These are phyloP conservation scores for Pseudovirgaria hyperparasitica DNA, from an alignment of 2,329 filamentous ascomycete species.

Conservation along the genomic window DNA sequence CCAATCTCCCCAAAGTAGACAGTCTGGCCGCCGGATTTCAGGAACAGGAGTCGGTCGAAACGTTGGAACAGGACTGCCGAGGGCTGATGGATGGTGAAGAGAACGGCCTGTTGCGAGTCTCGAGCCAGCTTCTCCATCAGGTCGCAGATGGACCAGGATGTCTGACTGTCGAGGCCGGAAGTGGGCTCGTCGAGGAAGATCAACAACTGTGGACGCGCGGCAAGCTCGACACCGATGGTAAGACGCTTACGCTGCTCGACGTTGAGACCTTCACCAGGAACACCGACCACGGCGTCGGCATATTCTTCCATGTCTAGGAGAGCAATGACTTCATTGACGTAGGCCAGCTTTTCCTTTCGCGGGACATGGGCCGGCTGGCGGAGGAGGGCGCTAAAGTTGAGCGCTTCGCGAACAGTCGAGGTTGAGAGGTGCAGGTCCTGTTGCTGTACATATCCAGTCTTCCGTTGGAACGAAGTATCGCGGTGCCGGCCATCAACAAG, in stretches of 20 bases:
- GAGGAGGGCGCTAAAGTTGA: slow-evolving; percentile 74
- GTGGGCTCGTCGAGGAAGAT: slow-evolving; percentile 93
- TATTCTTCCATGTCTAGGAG: slow-evolving; percentile 83
- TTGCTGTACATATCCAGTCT: slow-evolving; percentile 86
- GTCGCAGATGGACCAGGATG: slow-evolving; percentile 82
- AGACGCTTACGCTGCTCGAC: slow-evolving; percentile 60
- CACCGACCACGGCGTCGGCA: slow-evolving; percentile 80
- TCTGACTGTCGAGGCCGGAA: slow-evolving; percentile 85
- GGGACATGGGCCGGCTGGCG: slow-evolving; percentile 69
- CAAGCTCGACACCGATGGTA: slow-evolving; percentile 92
- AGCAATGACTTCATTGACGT: slow-evolving; percentile 83
- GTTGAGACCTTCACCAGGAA: slow-evolving; percentile 68
- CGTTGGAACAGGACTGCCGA: slow-evolving; percentile 89
- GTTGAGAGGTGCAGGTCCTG: slow-evolving; percentile 82
- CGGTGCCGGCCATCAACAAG: slow-evolving; percentile 63
- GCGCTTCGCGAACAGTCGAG: slow-evolving; percentile 74
- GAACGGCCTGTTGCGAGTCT: slow-evolving; percentile 69
- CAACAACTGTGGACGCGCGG: slow-evolving; percentile 77
- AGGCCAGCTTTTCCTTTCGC: slow-evolving; percentile 65
- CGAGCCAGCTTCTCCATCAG: slow-evolving; percentile 82
- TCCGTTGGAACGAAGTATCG: slow-evolving; percentile 76
- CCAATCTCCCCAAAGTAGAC: slow-evolving; percentile 77
- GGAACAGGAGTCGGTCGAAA: slow-evolving; percentile 70
- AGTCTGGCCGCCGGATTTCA: slow-evolving; percentile 62
- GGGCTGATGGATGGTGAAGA: slow-evolving; percentile 98